Percentiles rank a stretch among this genome's conserved stretches.
Conservation (phyloP, 2,329 filamentous ascomycete genomes). For the Sporothrix globosa region DNA sequence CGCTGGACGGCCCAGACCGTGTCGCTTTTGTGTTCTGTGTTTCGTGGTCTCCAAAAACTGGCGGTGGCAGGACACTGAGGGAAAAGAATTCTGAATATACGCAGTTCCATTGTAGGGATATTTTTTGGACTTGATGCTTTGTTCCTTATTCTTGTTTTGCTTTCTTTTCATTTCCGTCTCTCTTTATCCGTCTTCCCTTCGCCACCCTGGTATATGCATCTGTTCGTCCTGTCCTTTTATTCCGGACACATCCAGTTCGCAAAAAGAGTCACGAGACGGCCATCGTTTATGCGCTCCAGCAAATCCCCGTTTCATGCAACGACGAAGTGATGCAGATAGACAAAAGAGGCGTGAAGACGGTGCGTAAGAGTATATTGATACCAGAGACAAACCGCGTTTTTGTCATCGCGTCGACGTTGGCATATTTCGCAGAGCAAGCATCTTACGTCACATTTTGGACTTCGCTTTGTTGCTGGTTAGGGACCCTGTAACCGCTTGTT, state of each 20-base stretch:
- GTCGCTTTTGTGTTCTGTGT: conserved; percentile 23
- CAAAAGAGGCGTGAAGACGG: neutral
- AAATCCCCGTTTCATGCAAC: conserved; percentile 20
- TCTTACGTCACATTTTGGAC: neutral
- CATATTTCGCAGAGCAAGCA: too few relatives aligned
- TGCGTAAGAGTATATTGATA: neutral
- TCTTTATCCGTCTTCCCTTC: neutral
- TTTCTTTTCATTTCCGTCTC: neutral
- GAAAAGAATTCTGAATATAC: neutral
- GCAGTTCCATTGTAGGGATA: neutral
- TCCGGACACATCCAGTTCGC: neutral
- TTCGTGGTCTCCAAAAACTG: conserved; percentile 25
- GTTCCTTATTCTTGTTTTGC: neutral
- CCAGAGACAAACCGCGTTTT: too few relatives aligned
- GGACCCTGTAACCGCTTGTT: conserved; percentile 8
- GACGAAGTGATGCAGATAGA: conserved; percentile 9
- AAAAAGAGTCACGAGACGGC: conserved; percentile 16
- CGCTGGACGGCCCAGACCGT: conserved; percentile 26
- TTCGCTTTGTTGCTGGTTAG: neutral
- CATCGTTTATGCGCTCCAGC: conserved; percentile 23
- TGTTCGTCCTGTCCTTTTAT: conserved; percentile 19
- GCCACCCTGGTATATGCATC: neutral
- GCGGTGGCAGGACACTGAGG: conserved; percentile 17
- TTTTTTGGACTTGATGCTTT: neutral
- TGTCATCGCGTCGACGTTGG: too few relatives aligned